phyloP scores from a whole-genome alignment of 495 filamentous ascomycete genomes.

The Tetracladium marchalianum region DNA sequence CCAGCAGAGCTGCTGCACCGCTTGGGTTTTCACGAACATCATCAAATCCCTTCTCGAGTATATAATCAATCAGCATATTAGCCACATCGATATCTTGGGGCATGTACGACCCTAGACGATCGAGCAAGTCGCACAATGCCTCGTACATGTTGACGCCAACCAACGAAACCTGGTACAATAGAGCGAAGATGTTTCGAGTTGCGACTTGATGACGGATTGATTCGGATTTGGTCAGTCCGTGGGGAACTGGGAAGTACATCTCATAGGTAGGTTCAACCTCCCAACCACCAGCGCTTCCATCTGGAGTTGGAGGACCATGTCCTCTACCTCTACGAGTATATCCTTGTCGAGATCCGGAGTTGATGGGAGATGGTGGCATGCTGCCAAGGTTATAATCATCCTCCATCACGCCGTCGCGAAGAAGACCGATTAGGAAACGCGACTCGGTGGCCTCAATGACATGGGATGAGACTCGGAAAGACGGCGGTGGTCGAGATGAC shows the following conservation, averaged over 20 bases:
- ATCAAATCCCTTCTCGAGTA: slow-evolving; percentile 48
- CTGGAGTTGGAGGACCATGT: slow-evolving; percentile 33
- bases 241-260: slow-evolving; percentile 45
- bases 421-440: slow-evolving; percentile 36
- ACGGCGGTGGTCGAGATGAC: slow-evolving; percentile 36
- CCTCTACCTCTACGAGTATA: slow-evolving; percentile 12
- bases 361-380: slow-evolving; percentile 34
- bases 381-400: slow-evolving; percentile 21
- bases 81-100: slow-evolving; percentile 33
- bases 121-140: slow-evolving; percentile 45
- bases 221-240: slow-evolving; percentile 33
- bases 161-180: slow-evolving; percentile 44
- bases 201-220: slow-evolving; percentile 45
- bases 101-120: slow-evolving; percentile 44
- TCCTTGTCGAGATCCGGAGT: slow-evolving; percentile 24
- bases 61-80: slow-evolving; percentile 45
- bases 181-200: slow-evolving; percentile 53
- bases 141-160: slow-evolving; percentile 51
- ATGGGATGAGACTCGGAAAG: slow-evolving; percentile 46
- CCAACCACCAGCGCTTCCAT: slow-evolving; percentile 29
- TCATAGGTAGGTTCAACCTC: slow-evolving; percentile 47
- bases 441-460: slow-evolving; percentile 46
- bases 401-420: slow-evolving; percentile 42
- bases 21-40: slow-evolving; percentile 56
- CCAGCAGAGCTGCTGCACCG: slow-evolving; percentile 49